Evolutionary conservation across 257 asterid genomes (phyloP).

Genomic region (Mentha longifolia): DNA sequence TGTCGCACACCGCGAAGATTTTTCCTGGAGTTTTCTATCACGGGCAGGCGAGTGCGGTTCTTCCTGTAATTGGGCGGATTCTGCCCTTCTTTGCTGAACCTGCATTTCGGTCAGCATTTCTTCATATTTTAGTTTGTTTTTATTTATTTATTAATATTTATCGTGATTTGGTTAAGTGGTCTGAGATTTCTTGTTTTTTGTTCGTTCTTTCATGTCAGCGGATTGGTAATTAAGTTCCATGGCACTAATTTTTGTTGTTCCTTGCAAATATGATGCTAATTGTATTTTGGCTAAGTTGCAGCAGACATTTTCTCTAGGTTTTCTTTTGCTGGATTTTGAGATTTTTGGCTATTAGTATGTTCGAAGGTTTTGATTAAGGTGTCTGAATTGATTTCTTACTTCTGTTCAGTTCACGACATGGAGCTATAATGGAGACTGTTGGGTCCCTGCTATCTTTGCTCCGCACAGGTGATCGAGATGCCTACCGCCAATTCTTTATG

Average conservation of each 20-base stretch:
- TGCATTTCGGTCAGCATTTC: constrained; percentile 57
- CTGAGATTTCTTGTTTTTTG: neutral
- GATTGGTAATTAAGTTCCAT: neutral
- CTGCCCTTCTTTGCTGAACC: constrained; percentile 77
- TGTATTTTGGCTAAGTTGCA: neutral
- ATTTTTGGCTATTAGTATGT: neutral
- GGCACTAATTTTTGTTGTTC: neutral
- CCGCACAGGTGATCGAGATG: constrained; percentile 85
- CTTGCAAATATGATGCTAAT: neutral
- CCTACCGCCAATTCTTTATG: constrained; percentile 76
- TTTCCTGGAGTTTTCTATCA: constrained; percentile 82
- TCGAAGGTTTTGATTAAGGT: neutral
- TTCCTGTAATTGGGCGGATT: constrained; percentile 78
- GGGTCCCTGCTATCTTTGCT: constrained; percentile 78
- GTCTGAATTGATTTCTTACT: constrained; percentile 15
- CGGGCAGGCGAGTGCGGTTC: constrained; percentile 73
- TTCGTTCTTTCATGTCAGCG: neutral
- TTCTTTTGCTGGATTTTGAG: constrained; percentile 6
- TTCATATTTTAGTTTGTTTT: neutral
- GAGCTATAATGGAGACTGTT: constrained; percentile 67
- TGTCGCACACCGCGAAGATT: constrained; percentile 74
- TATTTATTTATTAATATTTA: no score
- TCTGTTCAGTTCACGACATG: constrained; percentile 62
- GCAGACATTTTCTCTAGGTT: constrained; percentile 7
- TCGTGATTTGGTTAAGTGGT: neutral